Evolutionary conservation across 2,329 filamentous ascomycete genomes (phyloP), one percentile per base, ranked within the genome.

Genomic region (Aureobasidium sp.): DNA sequence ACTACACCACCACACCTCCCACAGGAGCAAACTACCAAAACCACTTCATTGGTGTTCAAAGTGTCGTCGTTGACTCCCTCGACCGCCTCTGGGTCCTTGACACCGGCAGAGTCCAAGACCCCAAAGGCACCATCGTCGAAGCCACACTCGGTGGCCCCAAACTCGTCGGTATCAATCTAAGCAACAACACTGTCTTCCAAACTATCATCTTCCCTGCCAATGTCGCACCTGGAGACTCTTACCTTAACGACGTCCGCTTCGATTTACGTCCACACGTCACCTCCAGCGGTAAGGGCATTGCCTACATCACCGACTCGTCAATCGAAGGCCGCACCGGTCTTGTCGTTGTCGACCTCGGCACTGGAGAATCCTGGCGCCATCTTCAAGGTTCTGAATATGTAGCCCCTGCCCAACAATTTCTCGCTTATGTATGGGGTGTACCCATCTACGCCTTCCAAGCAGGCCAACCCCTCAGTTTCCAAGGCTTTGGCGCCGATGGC

Each of bases 41-140:
- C 68, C 80, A 85, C 71, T 74, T 87, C 15, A 83, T 86, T 64
- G 82, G 83, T 54, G 82, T 85, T 0, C 85, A 87, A 71, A 83
- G 79, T 47, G 82, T 87, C 2, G 84, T 87, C 15, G 77, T 87
- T 25, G 84, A 87, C 67, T 69, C 83, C 0, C 71, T 75, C 3
- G 83, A 87, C 71, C 79, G 82, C 9, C 78, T 84, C 0, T 84
- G 81, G 81, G 77, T 80, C 0, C 70, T 84, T 3, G 82, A 84
- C 66, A 82, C 81, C 0, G 81, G 81, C 6, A 74, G 81, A 6
- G 75, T 83, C 25, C 77, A 79, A 65, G 73, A 77, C 38, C 74
- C 76, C 2, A 67, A 76, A 60, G 75, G 74, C 53, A 78, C 71
- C 7, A 82, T 81, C 77, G 77, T 80, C 15, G 83, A 83, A 53